phyloP scores from a whole-genome alignment of 108 stramenopile genomes.

The Pelagomonas calceolata region DNA sequence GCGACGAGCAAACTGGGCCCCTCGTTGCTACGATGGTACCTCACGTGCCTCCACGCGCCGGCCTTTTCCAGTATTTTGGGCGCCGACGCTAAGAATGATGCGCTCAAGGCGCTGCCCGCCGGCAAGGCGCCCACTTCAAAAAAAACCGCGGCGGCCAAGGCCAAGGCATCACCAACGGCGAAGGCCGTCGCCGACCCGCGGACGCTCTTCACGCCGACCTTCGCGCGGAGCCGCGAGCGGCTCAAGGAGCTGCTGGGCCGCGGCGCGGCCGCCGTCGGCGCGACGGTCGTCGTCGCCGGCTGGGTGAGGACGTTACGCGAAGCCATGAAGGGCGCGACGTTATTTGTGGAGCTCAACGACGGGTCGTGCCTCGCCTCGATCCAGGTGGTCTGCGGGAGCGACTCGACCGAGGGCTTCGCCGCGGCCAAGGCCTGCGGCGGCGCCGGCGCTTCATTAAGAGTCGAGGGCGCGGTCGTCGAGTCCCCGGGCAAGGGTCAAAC shows the following conservation, averaged over 20 bases:
- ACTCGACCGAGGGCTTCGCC: conserved; percentile 40
- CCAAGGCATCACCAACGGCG: conserved; percentile 35
- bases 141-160: conserved; percentile 30
- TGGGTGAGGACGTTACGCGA: conserved; percentile 59
- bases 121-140: conserved; percentile 26
- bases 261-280: conserved; percentile 23
- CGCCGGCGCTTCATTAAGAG: conserved; percentile 49
- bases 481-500: conserved; percentile 48
- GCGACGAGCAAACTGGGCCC: too few species aligned
- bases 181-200: conserved; percentile 16
- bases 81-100: too few species aligned
- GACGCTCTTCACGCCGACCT: neutral
- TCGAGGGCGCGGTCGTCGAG: conserved; percentile 45
- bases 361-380: conserved; percentile 43
- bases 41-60: conserved; percentile 21
- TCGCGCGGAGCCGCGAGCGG: conserved; percentile 3
- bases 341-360: conserved; percentile 68
- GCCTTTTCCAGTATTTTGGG: conserved; percentile 7
- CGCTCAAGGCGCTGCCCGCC: conserved; percentile 18
- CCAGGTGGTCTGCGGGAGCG: conserved; percentile 48
- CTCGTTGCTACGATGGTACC: conserved; percentile 28
- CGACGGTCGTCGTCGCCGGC: conserved; percentile 57
- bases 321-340: conserved; percentile 45
- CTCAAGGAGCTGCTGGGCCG: conserved; percentile 20
- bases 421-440: conserved; percentile 35